Conservation (phyloP, 495 filamentous ascomycete genomes). For the Penicillium longicatenatum region DNA sequence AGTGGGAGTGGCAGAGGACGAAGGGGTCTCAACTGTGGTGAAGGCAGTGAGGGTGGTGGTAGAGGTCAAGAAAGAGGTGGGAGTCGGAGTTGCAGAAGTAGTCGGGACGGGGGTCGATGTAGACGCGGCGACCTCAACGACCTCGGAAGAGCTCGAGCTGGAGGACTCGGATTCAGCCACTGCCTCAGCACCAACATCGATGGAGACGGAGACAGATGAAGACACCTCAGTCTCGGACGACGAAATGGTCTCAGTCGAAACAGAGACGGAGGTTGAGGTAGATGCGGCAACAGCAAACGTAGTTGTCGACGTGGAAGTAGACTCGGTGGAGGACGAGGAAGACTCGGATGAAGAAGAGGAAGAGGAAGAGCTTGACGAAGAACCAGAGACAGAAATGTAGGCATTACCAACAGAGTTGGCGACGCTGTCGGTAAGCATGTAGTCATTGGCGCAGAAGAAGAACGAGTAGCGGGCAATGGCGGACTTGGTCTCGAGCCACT, state of each 20-base stretch:
- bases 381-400: conserved; percentile 4
- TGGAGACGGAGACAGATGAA: background rate
- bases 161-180: background rate
- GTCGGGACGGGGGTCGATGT: background rate
- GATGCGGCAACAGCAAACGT: background rate
- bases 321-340: background rate
- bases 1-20: background rate
- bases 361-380: background rate
- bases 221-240: background rate
- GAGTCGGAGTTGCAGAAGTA: background rate
- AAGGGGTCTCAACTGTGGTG: background rate
- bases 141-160: background rate
- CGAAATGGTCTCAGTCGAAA: background rate
- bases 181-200: background rate
- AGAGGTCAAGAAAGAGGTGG: background rate
- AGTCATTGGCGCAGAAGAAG: conserved; percentile 41
- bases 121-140: background rate
- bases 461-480: conserved; percentile 68
- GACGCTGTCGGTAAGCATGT: conserved; percentile 8
- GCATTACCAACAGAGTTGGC: conserved; percentile 13
- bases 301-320: background rate
- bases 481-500: conserved; percentile 59
- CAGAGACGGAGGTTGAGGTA: background rate
- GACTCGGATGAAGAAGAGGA: background rate
- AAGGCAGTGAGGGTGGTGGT: background rate